Percentiles rank a stretch among this genome's conserved stretches.
Evolutionary conservation across 179 eudicot genomes (phyloP).

Genomic region (Spinacia oleracea): DNA sequence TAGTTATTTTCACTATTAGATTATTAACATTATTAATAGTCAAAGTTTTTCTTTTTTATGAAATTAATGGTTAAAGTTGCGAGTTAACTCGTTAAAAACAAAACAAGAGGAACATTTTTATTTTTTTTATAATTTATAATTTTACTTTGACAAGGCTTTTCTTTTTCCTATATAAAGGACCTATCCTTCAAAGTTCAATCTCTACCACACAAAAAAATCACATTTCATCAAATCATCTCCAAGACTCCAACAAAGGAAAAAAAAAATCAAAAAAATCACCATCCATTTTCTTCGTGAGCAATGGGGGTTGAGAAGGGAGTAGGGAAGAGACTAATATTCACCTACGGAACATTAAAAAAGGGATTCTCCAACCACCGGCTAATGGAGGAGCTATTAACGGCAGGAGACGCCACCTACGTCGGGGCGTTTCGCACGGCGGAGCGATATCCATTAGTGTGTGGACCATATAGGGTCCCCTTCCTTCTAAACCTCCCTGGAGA

Average conservation of each 20-base stretch:
- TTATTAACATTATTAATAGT: too few relatives aligned
- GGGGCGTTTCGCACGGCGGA: constrained; percentile 43
- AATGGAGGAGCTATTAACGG: constrained; percentile 43
- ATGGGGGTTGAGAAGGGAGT: not conserved
- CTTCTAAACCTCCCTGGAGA: constrained; percentile 59
- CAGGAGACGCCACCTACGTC: constrained; percentile 50
- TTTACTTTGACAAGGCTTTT: not conserved
- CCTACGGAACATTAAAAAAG: constrained; percentile 68
- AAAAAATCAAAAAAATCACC: not conserved
- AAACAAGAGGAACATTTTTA: too few relatives aligned
- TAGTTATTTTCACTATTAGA: too few relatives aligned
- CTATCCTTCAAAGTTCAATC: not conserved
- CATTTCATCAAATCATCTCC: not conserved
- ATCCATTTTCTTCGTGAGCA: not conserved
- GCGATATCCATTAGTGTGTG: constrained; percentile 63
- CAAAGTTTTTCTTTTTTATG: too few relatives aligned
- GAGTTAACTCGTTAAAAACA: too few relatives aligned
- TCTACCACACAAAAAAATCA: not conserved
- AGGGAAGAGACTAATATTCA: constrained; percentile 41
- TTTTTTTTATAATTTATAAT: too few relatives aligned
- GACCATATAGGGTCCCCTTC: constrained; percentile 77
- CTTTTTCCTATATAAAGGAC: not conserved
- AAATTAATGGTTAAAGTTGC: too few relatives aligned
- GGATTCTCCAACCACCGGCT: constrained; percentile 72
- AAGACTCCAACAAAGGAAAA: not conserved